phyloP scores from a whole-genome alignment of 305 asterid genomes.

The Solanum hybrid region DNA sequence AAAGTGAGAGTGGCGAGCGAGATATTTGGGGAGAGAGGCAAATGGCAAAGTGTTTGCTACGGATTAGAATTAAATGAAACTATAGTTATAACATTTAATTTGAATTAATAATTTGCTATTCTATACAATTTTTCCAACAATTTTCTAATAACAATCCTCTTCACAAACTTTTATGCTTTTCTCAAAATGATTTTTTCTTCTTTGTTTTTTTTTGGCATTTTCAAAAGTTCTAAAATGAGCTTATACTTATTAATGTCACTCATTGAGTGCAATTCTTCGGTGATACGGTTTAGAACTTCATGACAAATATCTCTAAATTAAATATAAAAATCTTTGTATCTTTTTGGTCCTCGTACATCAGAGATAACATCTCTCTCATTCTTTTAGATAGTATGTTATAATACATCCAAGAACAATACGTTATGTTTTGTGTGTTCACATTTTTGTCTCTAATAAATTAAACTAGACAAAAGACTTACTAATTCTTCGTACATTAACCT shows the following conservation, averaged over 20 bases:
- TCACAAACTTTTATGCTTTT: not conserved
- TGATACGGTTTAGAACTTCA: not conserved
- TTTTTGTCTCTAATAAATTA: not conserved
- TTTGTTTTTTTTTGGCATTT: not conserved
- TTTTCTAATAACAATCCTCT: no score
- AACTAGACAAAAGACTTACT: not conserved
- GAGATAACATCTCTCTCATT: not conserved
- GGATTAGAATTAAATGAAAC: no score
- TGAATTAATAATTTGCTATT: no score
- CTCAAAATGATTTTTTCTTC: not conserved
- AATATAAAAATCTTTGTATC: not conserved
- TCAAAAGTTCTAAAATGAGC: not conserved
- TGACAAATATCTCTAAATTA: not conserved
- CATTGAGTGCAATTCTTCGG: no score
- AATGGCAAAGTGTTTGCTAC: no score
- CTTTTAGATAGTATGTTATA: not conserved
- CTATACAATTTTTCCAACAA: no score
- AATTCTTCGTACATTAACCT: not conserved
- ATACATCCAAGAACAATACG: not conserved
- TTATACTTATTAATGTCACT: not conserved
- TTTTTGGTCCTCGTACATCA: not conserved
- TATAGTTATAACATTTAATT: no score
- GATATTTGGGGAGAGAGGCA: no score
- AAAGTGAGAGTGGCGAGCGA: no score
- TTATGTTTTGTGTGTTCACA: not conserved